Evolutionary conservation across 768 basidiomycete genomes (phyloP), one percentile per base, ranked within the genome.

Genomic region (Lactarius hengduanensis): DNA sequence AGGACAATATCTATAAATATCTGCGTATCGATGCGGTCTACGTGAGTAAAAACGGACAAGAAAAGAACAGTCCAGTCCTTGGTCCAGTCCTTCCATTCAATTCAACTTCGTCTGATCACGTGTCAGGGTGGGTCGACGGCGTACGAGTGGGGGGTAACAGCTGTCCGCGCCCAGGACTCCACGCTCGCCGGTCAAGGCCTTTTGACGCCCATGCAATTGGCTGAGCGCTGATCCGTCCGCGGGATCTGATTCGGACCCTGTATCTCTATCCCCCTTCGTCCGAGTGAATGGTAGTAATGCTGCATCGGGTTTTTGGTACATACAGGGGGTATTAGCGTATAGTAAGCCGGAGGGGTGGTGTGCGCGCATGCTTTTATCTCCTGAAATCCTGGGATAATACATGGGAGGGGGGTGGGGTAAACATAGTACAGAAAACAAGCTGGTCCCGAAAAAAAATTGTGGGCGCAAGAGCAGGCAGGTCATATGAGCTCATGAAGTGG

Each of bases 331-430:
- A 53, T 61, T 26, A 26, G 26, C 34, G 16, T 55, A 45, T 43
- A n/a, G 53, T 60, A 36, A 34, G 5, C 8, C 54, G 22, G 16
- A 41, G 55, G 28, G 40, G 34, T 16, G 28, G 34, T 22, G 3
- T 36, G 53, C 64, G 20, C 22, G 53, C 64, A 43, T 59, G 53
- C 50, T 45, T 65, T 60, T 65, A 10, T 50, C 45, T 43, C 56
- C 30, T 30, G 36, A 26, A 26, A 26, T 36, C 38, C 9, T 56
- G 16, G 28, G 36, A 54, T 59, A 32, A 43, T 64, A 64, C 63
- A 57, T 26, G 30, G 38, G 36, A 34, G 54, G 0, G 38, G 28
- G 3, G 34, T 34, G 36, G 28, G 54, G 54, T 18, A 13, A 56
- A 8, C 16, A 59, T 57, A 50, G 34, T 57, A 64, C 63, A 59